Conservation (phyloP, 1,284 basidiomycete species). For the Leccinum holopus region DNA sequence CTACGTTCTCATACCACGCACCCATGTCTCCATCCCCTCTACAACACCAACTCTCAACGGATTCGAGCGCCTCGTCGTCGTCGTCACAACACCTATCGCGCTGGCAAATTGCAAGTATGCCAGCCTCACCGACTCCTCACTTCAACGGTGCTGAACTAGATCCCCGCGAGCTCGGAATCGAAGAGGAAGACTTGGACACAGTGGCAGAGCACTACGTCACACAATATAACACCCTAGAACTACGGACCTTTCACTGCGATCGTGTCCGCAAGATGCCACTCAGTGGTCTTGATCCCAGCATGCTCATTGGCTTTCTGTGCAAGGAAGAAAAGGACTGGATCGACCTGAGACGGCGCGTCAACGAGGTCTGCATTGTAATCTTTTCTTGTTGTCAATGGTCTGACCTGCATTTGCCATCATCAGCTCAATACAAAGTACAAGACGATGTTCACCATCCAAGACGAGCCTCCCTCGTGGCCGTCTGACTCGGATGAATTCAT, state of each 20-base stretch:
- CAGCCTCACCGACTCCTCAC: slow-evolving; percentile 19
- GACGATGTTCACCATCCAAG: slow-evolving; percentile 79
- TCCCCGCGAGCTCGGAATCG: slow-evolving; percentile 36
- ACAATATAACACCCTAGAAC: slow-evolving; percentile 63
- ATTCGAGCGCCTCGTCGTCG: slow-evolving; percentile 35
- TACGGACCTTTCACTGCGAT: slow-evolving; percentile 93
- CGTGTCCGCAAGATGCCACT: slow-evolving; percentile 92
- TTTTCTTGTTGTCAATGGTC: background rate
- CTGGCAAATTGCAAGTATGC: slow-evolving; percentile 33
- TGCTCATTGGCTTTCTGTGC: slow-evolving; percentile 93
- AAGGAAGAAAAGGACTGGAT: slow-evolving; percentile 80
- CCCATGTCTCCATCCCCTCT: slow-evolving; percentile 58
- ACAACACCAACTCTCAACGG: slow-evolving; percentile 56
- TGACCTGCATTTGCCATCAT: slow-evolving; percentile 5
- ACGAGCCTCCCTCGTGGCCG: slow-evolving; percentile 83
- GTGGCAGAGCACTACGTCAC: slow-evolving; percentile 58
- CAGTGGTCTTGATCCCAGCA: slow-evolving; percentile 91
- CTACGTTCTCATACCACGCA: slow-evolving; percentile 57
- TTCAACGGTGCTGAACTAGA: slow-evolving; percentile 40
- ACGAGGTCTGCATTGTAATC: slow-evolving; percentile 52
- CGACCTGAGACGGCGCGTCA: slow-evolving; percentile 75
- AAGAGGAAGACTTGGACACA: slow-evolving; percentile 42
- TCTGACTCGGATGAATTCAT: slow-evolving; percentile 72
- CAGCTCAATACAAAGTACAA: slow-evolving; percentile 60
- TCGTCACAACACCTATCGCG: slow-evolving; percentile 26